Evolutionary conservation across 202 grass and related monocot species (phyloP).

Genomic region (Carex sylvatica): DNA sequence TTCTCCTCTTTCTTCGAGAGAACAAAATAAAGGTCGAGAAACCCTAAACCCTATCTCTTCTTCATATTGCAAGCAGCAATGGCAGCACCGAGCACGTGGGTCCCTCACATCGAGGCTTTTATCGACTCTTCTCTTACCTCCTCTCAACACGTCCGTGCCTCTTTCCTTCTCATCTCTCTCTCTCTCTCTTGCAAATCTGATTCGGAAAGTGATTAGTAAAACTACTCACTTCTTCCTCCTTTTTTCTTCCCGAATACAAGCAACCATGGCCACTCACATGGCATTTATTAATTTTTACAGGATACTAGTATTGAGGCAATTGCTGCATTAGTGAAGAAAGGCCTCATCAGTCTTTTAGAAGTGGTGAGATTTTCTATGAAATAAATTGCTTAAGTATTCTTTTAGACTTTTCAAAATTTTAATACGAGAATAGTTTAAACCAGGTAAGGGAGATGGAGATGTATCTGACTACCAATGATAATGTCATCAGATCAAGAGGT

Average conservation of each 20-base stretch:
- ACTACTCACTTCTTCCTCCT: constrained; percentile 9
- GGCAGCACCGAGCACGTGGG: constrained; percentile 48
- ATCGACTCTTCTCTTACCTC: constrained; percentile 46
- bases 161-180: neutral
- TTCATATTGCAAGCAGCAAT: constrained; percentile 29
- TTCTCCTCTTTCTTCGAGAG: neutral
- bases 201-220: constrained; percentile 9
- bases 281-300: constrained; percentile 36
- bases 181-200: neutral
- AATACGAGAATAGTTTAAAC: constrained; percentile 16
- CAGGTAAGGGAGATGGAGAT: constrained; percentile 87
- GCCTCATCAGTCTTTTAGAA: constrained; percentile 57
- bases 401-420: neutral
- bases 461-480: constrained; percentile 81
- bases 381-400: neutral
- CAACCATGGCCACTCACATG: neutral
- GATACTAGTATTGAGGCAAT: constrained; percentile 48
- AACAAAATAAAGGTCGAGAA: neutral
- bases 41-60: constrained; percentile 30
- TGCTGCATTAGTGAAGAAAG: constrained; percentile 61
- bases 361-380: constrained; percentile 45
- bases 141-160: constrained; percentile 43
- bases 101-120: constrained; percentile 59
- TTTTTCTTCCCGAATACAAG: constrained; percentile 11
- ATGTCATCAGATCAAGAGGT: constrained; percentile 85